Percentiles rank a stretch among this genome's conserved stretches.
phyloP scores from a whole-genome alignment of 2,329 filamentous ascomycete genomes.

The Colletotrichum simmondsii region DNA sequence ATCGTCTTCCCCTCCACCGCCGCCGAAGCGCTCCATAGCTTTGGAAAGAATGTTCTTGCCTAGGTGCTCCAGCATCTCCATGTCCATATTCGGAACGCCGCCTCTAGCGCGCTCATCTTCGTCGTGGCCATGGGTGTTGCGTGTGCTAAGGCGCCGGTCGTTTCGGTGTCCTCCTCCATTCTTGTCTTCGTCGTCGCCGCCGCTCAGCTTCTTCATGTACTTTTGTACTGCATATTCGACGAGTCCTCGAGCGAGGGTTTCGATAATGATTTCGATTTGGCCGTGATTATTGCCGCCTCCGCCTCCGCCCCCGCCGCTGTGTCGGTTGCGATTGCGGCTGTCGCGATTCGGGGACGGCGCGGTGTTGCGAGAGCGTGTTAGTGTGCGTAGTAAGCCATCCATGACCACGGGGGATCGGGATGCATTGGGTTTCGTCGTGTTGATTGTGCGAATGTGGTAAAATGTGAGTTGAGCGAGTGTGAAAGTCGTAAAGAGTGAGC shows the following conservation, averaged over 20 bases:
- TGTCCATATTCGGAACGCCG: constrained; percentile 25
- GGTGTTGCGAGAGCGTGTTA: constrained; percentile 14
- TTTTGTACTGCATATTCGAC: constrained; percentile 29
- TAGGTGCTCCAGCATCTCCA: constrained; percentile 27
- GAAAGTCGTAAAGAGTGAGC: neutral
- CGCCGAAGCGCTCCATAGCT: constrained; percentile 20
- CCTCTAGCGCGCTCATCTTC: constrained; percentile 9
- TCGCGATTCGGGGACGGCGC: constrained; percentile 9
- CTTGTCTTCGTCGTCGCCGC: neutral
- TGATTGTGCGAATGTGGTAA: neutral
- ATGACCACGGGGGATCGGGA: neutral
- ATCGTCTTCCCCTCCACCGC: neutral
- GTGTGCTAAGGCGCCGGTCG: neutral
- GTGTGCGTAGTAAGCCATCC: constrained; percentile 26
- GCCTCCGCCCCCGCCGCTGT: neutral
- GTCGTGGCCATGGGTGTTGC: neutral
- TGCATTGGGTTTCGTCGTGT: neutral
- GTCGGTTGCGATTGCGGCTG: constrained; percentile 9
- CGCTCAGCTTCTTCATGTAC: constrained; percentile 15
- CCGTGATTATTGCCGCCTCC: neutral
- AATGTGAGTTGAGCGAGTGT: neutral
- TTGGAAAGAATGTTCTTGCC: constrained; percentile 27
- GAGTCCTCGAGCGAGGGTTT: constrained; percentile 24
- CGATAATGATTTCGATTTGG: constrained; percentile 25
- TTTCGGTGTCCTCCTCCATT: neutral